phyloP scores from a whole-genome alignment of 1,139 yeast genomes.

The Saccharomyces pastorianus region DNA sequence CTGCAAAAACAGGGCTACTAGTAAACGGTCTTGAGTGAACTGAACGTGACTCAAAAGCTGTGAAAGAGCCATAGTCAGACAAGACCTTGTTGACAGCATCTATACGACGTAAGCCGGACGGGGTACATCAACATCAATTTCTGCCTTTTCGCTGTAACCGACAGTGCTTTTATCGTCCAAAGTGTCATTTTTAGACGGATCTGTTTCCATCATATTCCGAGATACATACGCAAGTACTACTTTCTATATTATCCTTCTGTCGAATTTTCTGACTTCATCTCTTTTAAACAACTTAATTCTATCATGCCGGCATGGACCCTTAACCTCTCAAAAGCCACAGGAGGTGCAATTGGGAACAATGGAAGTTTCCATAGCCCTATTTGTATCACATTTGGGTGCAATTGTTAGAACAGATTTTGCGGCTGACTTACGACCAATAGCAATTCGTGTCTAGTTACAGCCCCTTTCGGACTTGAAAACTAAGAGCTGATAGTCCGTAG shows the following conservation, averaged over 20 bases:
- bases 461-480: background rate
- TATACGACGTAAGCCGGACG: background rate
- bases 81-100: background rate
- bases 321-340: background rate
- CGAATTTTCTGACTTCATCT: too few relatives aligned
- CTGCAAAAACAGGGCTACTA: background rate
- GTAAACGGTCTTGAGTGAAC: background rate
- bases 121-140: background rate
- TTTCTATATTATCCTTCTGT: background rate
- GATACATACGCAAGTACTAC: background rate
- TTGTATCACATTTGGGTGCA: background rate
- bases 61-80: slow-evolving; percentile 1
- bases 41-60: background rate
- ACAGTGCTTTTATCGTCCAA: slow-evolving; percentile 1
- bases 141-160: background rate
- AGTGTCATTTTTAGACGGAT: background rate
- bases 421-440: background rate
- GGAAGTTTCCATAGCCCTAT: background rate
- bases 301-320: background rate
- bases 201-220: background rate
- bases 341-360: background rate
- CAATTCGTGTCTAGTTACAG: background rate
- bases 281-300: background rate
- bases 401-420: background rate
- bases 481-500: background rate